Base-by-base conservation (phyloP, 768 basidiomycete genomes). In the Kwoniella shandongensis region DNA sequence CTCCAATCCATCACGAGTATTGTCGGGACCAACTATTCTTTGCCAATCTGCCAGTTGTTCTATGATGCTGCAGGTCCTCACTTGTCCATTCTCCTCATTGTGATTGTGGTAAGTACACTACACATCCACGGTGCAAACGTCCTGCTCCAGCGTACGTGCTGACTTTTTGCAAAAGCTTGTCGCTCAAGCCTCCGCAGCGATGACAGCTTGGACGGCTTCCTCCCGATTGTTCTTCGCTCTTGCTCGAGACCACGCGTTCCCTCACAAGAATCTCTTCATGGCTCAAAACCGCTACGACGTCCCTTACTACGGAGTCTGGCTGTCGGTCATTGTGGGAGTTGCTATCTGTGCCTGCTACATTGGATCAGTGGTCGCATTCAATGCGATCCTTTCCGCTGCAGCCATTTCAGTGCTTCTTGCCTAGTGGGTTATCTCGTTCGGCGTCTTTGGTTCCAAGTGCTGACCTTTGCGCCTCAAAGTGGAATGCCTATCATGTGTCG, bases 211-310 rank as follows among this genome's bases (percentile, higher is more conserved):
- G 40, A 42, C 40, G 8, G 40, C 40, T 7, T 42, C 40, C 7
- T 42, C 40, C n/a, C 40, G 40, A n/a, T 8, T 42, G n/a, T 42
- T 42, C 40, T 42, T 42, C 22, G 40, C 40, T 18, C 22, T 42
- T 5, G 7, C 40, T 23, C 40, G 40, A 7, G 40, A 42, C 22
- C 40, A 23, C 5, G 40, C 40, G 17, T 42, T 42, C 40, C 40
- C 40, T 18, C n/a, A 23, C 22, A n/a, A 42, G 40, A 42, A 42
- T 6, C 7, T 42, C n/a, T 42, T 42, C 40, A 42, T 42, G 40
- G 40, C 40, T 42, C 40, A 42, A 42, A 42, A 42, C 40, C 40
- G 40, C 6, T 42, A 42, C 40, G 40, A 42, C 22, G 40, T 42
- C 22, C 40, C 40, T 42, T 42, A 42, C 22, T n/a, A n/a, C 17